phyloP scores from a whole-genome alignment of 108 stramenopile genomes.

The Nitzschia palea region DNA sequence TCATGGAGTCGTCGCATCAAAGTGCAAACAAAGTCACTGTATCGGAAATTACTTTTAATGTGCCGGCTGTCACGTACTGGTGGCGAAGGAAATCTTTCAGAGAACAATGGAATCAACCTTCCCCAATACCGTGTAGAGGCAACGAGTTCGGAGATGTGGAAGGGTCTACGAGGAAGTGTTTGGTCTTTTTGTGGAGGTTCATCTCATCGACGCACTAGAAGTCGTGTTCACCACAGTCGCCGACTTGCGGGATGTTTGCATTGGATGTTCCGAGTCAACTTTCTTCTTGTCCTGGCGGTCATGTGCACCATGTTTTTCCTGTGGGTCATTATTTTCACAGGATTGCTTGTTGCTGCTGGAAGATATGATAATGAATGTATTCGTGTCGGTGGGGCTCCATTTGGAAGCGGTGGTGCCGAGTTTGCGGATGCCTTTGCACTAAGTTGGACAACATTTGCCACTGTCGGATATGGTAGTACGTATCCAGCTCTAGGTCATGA shows the following conservation, averaged over 20 bases:
- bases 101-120: not conserved
- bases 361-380: constrained; percentile 41
- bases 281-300: constrained; percentile 42
- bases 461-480: constrained; percentile 72
- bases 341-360: constrained; percentile 36
- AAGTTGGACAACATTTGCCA: constrained; percentile 77
- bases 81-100: not conserved
- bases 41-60: not conserved
- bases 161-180: not conserved
- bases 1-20: not conserved
- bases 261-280: constrained; percentile 63
- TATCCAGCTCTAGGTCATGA: constrained; percentile 60
- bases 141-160: not conserved
- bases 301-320: constrained; percentile 45
- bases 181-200: constrained; percentile 5
- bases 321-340: constrained; percentile 39
- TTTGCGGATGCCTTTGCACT: constrained; percentile 71
- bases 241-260: constrained; percentile 46
- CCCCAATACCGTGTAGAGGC: constrained; percentile 30
- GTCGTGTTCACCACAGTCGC: constrained; percentile 40
- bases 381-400: constrained; percentile 30
- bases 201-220: not conserved
- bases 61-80: not conserved
- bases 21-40: not conserved
- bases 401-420: constrained; percentile 13